phyloP scores from a whole-genome alignment of 768 basidiomycete genomes.

The Cyathus striatus region DNA sequence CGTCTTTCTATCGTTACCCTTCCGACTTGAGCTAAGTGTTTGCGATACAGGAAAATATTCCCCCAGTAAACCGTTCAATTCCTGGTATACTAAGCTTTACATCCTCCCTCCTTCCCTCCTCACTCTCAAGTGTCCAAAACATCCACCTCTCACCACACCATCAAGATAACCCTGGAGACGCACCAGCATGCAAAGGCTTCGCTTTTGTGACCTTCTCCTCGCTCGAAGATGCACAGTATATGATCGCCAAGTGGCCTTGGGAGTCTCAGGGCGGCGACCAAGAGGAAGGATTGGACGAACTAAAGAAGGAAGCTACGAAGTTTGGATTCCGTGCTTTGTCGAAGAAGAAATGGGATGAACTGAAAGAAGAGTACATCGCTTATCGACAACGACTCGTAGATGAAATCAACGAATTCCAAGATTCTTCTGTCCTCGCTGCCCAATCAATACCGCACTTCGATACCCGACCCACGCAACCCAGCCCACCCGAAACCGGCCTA shows the following conservation, averaged over 20 bases:
- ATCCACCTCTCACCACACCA: slow-evolving; percentile 60
- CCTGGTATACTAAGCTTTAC: slow-evolving; percentile 46
- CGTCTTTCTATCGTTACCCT: too few species aligned
- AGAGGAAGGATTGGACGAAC: slow-evolving; percentile 1
- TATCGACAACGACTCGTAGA: slow-evolving; percentile 54
- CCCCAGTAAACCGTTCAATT: slow-evolving; percentile 44
- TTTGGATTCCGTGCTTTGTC: slow-evolving; percentile 56
- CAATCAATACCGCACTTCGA: neutral
- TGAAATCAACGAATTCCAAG: slow-evolving; percentile 31
- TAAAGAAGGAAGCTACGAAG: slow-evolving; percentile 37
- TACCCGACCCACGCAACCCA: neutral
- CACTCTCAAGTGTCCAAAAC: slow-evolving; percentile 35
- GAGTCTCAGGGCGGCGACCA: slow-evolving; percentile 12
- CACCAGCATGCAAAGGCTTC: slow-evolving; percentile 68
- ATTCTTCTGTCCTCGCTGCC: slow-evolving; percentile 9
- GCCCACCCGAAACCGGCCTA: slow-evolving; percentile 5
- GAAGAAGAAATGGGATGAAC: slow-evolving; percentile 56
- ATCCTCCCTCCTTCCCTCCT: slow-evolving; percentile 22
- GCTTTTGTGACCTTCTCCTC: slow-evolving; percentile 58
- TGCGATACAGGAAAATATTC: slow-evolving; percentile 66
- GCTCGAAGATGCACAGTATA: slow-evolving; percentile 27
- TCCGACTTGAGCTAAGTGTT: too few species aligned
- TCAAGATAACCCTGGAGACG: slow-evolving; percentile 48
- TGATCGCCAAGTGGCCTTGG: slow-evolving; percentile 65
- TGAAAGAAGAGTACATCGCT: slow-evolving; percentile 66